Percentiles rank a stretch among this genome's conserved stretches.
phyloP scores from a whole-genome alignment of 495 filamentous ascomycete genomes.

The Melanomma pulvis-pyrius region DNA sequence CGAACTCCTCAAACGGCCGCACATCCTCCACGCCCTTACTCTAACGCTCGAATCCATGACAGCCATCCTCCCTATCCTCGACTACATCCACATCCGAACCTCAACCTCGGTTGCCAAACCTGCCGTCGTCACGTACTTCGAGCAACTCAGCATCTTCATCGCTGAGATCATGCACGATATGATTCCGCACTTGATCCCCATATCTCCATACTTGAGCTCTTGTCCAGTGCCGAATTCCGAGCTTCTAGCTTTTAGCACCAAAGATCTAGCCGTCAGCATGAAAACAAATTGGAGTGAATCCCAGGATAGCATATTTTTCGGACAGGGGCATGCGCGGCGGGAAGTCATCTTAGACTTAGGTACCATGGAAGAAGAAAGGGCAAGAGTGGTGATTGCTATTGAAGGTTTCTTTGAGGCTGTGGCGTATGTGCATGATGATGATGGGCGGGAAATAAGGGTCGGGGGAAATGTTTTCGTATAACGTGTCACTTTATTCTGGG shows the following conservation, averaged over 20 bases:
- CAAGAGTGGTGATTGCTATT: slow-evolving; percentile 29
- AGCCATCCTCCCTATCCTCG: slow-evolving; percentile 53
- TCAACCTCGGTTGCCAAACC: slow-evolving; percentile 18
- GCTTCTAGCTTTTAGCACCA: slow-evolving; percentile 37
- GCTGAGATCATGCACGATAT: slow-evolving; percentile 1
- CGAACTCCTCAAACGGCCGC: slow-evolving; percentile 47
- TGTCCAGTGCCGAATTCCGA: slow-evolving; percentile 3
- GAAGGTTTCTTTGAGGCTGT: background rate
- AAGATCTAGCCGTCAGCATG: slow-evolving; percentile 42
- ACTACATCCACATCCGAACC: slow-evolving; percentile 55
- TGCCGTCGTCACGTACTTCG: slow-evolving; percentile 19
- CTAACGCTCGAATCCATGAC: slow-evolving; percentile 53
- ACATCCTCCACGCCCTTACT: slow-evolving; percentile 47
- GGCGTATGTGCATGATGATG: slow-evolving; percentile 1
- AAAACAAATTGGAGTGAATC: slow-evolving; percentile 45
- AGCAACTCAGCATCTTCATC: slow-evolving; percentile 21
- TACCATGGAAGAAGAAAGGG: slow-evolving; percentile 43
- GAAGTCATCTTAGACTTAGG: slow-evolving; percentile 46
- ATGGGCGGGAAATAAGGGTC: background rate
- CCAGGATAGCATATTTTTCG: slow-evolving; percentile 44
- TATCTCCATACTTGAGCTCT: background rate
- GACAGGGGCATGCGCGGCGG: slow-evolving; percentile 39
- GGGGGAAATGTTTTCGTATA: slow-evolving; percentile 15
- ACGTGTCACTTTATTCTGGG: background rate
- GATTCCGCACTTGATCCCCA: slow-evolving; percentile 5